Conservation (phyloP, 495 filamentous ascomycete genomes). For the Aspergillus haitiensis region DNA sequence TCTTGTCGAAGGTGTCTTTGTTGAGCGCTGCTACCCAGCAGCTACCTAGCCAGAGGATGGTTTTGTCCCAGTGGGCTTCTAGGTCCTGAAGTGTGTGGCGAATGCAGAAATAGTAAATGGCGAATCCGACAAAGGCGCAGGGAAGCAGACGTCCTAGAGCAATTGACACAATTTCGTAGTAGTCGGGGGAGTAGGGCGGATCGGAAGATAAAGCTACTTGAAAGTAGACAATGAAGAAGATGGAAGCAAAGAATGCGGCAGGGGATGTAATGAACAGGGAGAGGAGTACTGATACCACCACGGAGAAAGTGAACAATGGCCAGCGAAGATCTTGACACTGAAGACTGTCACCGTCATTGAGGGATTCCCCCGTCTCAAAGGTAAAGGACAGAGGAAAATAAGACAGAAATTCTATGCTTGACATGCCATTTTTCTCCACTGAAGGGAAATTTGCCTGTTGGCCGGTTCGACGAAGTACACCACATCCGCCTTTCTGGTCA, state of each 20-base stretch:
- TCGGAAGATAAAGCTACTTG: slow-evolving; percentile 75
- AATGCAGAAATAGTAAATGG: slow-evolving; percentile 64
- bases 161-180: slow-evolving; percentile 59
- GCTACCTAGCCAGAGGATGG: slow-evolving; percentile 69
- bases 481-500: slow-evolving; percentile 68
- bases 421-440: slow-evolving; percentile 58
- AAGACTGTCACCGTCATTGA: slow-evolving; percentile 20
- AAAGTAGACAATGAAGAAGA: slow-evolving; percentile 69
- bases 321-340: slow-evolving; percentile 66
- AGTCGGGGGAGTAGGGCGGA: slow-evolving; percentile 52
- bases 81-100: slow-evolving; percentile 53
- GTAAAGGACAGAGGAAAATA: slow-evolving; percentile 70
- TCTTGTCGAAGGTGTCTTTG: slow-evolving; percentile 72
- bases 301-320: slow-evolving; percentile 63
- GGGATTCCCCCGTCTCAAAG: slow-evolving; percentile 42
- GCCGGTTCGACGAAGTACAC: slow-evolving; percentile 63
- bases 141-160: slow-evolving; percentile 71
- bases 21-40: slow-evolving; percentile 78
- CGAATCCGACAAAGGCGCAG: slow-evolving; percentile 67
- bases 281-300: slow-evolving; percentile 61
- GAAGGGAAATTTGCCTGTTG: slow-evolving; percentile 54
- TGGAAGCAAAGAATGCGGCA: slow-evolving; percentile 61
- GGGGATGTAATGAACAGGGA: slow-evolving; percentile 67
- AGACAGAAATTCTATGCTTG: slow-evolving; percentile 63
- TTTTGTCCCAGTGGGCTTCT: slow-evolving; percentile 69